These are phyloP conservation scores for Porcisia deanei DNA, from an alignment of 208 protist species.

Conservation along the genomic window DNA sequence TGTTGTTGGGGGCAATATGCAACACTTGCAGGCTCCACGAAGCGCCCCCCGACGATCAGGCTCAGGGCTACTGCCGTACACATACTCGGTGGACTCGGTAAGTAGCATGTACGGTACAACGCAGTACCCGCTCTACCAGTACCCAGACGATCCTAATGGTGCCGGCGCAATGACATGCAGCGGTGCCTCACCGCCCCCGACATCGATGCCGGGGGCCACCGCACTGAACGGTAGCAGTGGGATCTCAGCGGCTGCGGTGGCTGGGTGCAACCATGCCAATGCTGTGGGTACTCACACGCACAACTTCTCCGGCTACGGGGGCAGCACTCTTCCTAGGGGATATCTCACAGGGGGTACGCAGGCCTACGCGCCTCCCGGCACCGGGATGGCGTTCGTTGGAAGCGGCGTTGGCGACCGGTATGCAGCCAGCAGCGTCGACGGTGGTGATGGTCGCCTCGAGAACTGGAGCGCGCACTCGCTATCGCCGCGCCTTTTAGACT, in stretches of 20 bases:
- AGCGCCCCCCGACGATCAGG: constrained; percentile 15
- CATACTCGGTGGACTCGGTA: constrained; percentile 42
- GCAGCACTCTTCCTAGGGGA: neutral
- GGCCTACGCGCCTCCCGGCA: neutral
- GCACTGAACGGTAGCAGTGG: neutral
- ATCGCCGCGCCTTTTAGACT: constrained; percentile 15
- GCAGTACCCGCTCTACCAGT: constrained; percentile 45
- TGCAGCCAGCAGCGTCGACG: neutral
- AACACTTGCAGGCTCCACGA: neutral
- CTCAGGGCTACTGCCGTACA: constrained; percentile 38
- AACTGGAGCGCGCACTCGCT: neutral
- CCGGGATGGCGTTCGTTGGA: neutral
- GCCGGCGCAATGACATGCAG: neutral
- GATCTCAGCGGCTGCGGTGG: neutral
- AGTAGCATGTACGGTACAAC: constrained; percentile 42
- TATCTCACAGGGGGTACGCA: neutral
- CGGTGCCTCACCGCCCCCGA: neutral
- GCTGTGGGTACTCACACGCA: neutral
- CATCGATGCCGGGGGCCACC: neutral
- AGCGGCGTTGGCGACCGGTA: neutral
- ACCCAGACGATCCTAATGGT: constrained; percentile 18
- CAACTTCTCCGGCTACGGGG: neutral
- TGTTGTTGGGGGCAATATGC: neutral
- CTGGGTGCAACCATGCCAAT: neutral
- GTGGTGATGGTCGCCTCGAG: neutral